These are phyloP conservation scores for Ascochyta viciae-villosae DNA, from an alignment of 2,329 filamentous ascomycete species.

Conservation along the genomic window DNA sequence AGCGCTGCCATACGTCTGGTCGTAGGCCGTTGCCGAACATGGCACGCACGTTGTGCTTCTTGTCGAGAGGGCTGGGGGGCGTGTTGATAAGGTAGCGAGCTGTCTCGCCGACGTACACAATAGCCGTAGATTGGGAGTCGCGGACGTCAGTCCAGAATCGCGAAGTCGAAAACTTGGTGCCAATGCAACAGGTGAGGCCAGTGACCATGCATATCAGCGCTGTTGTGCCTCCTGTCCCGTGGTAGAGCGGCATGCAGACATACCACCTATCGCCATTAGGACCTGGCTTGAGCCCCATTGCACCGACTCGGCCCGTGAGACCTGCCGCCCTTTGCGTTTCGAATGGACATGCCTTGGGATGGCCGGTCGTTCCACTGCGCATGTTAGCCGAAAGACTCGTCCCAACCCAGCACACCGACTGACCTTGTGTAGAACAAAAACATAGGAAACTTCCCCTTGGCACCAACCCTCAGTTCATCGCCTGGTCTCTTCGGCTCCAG, in stretches of 20 bases:
- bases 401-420: conserved; percentile 11
- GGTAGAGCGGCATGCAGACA: conserved; percentile 79
- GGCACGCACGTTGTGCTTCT: conserved; percentile 62
- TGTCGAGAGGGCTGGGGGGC: conserved; percentile 68
- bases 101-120: conserved; percentile 81
- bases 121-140: conserved; percentile 71
- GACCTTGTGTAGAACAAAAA: conserved; percentile 74
- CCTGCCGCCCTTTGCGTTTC: conserved; percentile 58
- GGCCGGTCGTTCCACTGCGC: conserved; percentile 72
- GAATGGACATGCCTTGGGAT: conserved; percentile 74
- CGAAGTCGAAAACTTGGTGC: conserved; percentile 71
- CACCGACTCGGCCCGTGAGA: conserved; percentile 46
- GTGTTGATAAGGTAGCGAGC: conserved; percentile 75
- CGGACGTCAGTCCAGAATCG: conserved; percentile 76
- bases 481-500: conserved; percentile 60
- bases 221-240: conserved; percentile 73
- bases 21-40: conserved; percentile 73
- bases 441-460: conserved; percentile 63
- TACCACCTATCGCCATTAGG: conserved; percentile 69
- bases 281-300: conserved; percentile 48
- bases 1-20: conserved; percentile 72
- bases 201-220: conserved; percentile 63
- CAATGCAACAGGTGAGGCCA: conserved; percentile 67
- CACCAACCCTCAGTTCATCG: conserved; percentile 61
- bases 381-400: conserved; percentile 15